Evolutionary conservation across 139 green algal genomes (phyloP).

Genomic region (Chlorella sp.): DNA sequence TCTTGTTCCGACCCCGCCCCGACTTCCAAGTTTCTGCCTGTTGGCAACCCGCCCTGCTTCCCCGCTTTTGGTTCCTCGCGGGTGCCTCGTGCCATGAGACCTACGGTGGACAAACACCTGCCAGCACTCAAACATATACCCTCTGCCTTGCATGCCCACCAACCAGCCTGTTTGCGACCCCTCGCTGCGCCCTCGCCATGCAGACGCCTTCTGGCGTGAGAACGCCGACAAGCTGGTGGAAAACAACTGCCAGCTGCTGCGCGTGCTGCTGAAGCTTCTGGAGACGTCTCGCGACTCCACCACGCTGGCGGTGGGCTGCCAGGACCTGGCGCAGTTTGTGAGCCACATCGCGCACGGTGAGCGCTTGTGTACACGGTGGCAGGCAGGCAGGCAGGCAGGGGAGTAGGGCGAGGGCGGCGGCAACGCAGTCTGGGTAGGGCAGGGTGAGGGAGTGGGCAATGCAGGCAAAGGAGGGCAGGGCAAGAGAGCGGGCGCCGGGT

Average conservation of each 20-base stretch:
- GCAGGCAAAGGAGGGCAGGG: too few relatives aligned
- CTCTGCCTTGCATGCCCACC: not conserved
- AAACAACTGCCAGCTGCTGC: conserved; percentile 92
- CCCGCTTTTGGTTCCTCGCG: too few relatives aligned
- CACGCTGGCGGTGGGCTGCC: conserved; percentile 91
- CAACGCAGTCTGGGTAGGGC: too few relatives aligned
- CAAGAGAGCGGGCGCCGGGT: too few relatives aligned
- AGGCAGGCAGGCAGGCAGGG: not conserved
- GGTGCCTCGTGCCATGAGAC: too few relatives aligned
- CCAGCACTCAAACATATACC: not conserved
- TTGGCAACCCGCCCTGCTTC: too few relatives aligned
- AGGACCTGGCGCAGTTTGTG: conserved; percentile 94
- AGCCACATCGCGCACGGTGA: conserved; percentile 75
- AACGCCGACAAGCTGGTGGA: conserved; percentile 92
- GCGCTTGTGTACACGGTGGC: not conserved
- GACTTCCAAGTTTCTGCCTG: too few relatives aligned
- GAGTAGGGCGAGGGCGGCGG: too few relatives aligned
- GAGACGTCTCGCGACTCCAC: conserved; percentile 75
- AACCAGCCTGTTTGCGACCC: not conserved
- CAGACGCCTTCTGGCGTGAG: conserved; percentile 76
- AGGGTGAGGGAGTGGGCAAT: too few relatives aligned
- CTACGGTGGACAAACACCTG: too few relatives aligned
- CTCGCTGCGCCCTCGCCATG: not conserved
- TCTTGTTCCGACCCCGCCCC: too few relatives aligned
- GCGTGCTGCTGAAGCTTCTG: conserved; percentile 90